Evolutionary conservation across 2,329 filamentous ascomycete genomes (phyloP), one percentile per base, ranked within the genome.

Genomic region (Cladosporium sp.): DNA sequence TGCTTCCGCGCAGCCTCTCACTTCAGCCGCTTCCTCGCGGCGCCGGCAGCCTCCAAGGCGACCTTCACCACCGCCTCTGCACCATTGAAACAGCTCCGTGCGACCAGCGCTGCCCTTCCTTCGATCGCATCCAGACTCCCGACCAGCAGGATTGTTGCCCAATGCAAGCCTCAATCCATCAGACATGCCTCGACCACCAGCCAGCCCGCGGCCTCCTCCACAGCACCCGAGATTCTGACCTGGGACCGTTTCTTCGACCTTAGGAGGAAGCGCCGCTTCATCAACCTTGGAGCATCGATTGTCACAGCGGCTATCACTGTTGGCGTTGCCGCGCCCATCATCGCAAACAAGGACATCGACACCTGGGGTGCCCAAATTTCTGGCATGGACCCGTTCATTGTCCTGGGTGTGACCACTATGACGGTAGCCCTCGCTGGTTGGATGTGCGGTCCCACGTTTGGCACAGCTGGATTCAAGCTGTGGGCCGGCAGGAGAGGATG

Each of bases 161-260:
- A 30, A 20, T 30, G 30, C n/a, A 40, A 57, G 17, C 45, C 52
- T 14, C 25, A 51, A 28, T 6, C 43, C 14, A 42, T 43, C 37
- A 57, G 42, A 51, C 30, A 45, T 39, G 52, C 52, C 38, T 56
- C 58, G 5, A 55, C 58, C 30, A 19, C 22, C 5, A 39, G 43
- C 55, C 17, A 51, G n/a, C 11, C 37, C 36, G 17, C 37, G 2
- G 30, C 42, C 8, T 25, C 55, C 20, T 28, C 51, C 20, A 60
- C 61, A 15, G 62, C 61, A n/a, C 55, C 54, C 52, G 51, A 52
- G 63, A 42, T 73, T 58, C 73, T 81, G 38, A 78, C 78, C 76
- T 97, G 93, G 93, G 88, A 97, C 78, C 86, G 85, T 55, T 97
- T 96, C 80, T 96, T 97, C 81, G 85, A 86, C 72, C 87, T 97